A percentile compares a stretch with the other conserved stretches of the same genome.
Evolutionary conservation across 2,329 filamentous ascomycete species (phyloP).

Genomic region (Metarhizium humberi): DNA sequence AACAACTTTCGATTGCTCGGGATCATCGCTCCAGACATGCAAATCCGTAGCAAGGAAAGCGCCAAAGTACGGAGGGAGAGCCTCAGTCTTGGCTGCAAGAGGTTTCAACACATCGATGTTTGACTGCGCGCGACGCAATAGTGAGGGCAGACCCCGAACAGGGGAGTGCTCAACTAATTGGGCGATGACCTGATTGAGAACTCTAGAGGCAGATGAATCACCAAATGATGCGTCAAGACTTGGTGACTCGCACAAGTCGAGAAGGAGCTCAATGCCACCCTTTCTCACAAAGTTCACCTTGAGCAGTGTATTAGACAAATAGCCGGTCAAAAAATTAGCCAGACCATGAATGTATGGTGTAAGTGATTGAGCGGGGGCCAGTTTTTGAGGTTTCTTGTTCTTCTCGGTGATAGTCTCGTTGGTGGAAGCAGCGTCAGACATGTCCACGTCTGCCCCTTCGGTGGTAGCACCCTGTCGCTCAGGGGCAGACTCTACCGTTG

Average conservation of each 20-base stretch:
- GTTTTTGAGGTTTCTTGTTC: constrained; percentile 10
- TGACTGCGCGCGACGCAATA: constrained; percentile 64
- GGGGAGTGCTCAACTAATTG: constrained; percentile 73
- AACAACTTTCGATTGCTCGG: constrained; percentile 29
- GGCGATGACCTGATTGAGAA: constrained; percentile 65
- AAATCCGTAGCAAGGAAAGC: constrained; percentile 46
- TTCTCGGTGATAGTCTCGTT: constrained; percentile 9
- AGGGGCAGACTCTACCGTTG: constrained; percentile 19
- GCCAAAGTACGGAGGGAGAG: constrained; percentile 58
- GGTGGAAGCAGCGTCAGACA: constrained; percentile 43
- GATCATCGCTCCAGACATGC: constrained; percentile 21
- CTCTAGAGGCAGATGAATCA: constrained; percentile 56
- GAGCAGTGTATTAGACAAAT: constrained; percentile 65
- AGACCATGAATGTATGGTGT: constrained; percentile 66
- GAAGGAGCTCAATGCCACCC: constrained; percentile 72
- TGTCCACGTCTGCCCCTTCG: constrained; percentile 50
- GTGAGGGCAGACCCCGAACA: constrained; percentile 69
- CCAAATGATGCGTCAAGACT: constrained; percentile 58
- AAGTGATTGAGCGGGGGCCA: constrained; percentile 29
- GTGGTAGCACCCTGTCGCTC: constrained; percentile 28
- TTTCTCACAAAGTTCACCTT: constrained; percentile 66
- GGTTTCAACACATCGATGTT: constrained; percentile 60
- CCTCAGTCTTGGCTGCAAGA: constrained; percentile 44
- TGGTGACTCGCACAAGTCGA: constrained; percentile 76
- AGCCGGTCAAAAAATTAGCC: constrained; percentile 64